Evolutionary conservation across 225 moss, liverwort and hornwort genomes (phyloP), one percentile per base, ranked within the genome.

Genomic region (Polytrichum formosum): DNA sequence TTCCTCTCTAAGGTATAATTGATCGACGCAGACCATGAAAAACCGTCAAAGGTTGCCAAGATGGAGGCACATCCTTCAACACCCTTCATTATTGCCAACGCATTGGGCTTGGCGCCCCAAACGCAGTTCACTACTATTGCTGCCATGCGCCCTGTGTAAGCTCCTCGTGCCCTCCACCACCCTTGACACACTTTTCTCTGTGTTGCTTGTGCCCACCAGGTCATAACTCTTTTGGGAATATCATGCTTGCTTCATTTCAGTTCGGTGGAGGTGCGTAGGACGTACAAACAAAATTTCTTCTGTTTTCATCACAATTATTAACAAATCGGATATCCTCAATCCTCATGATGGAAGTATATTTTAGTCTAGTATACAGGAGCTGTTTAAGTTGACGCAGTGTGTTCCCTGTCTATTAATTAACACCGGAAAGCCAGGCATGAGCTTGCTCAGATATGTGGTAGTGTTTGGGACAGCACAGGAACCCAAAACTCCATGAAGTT

Each of bases 81-180:
- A 68, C 65, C 84, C 64, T 80, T 78, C 65, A 74, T 86, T 72
- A 72, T 81, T 78, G 76, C 86, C 30, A 67, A 75, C 63, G 79
- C 75, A 59, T 62, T 83, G 54, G 70, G 76, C 76, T 73, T 88
- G 75, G 62, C 75, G 69, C 63, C 81, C 70, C 84, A 81, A 82
- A 70, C 76, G 70, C 68, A 72, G 56, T 81, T 77, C 46, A 46
- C 46, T 16, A 31, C 31, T 1, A 46, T 16, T 82, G 56, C 79
- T 72, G 71, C 84, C 75, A 82, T 88, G 61, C 80, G 75, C 33
- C 77, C 70, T 78, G 78, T 74, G 81, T 86, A 77, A 86, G 82
- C 80, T 64, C 46, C 46, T 46, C 10, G 1, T 9, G 10, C 37
- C 37, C 37, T 37, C 10, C 2, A 37, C 37, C 77, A 58, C 56